Base-by-base conservation (phyloP, 2,329 filamentous ascomycete genomes). In the Trichophyton simii region DNA sequence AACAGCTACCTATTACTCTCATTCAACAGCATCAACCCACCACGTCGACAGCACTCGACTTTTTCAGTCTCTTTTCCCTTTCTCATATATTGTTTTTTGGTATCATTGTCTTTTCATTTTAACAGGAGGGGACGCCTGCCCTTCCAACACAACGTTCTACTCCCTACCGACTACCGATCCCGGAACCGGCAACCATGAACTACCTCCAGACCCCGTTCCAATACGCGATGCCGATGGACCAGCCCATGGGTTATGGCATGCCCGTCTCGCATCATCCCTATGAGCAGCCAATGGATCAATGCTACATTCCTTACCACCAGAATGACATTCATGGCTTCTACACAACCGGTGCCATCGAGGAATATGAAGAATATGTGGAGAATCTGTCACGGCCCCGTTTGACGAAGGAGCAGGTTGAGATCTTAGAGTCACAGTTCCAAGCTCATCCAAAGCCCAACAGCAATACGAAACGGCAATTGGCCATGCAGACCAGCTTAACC, bases 401-500 rank as follows among this genome's bases (percentile, higher is more conserved):
- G 66, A 80, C 78, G 63, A 79, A 79, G 64, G 78, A 80, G 62
- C 78, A 80, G 70, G 76, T 80, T 44, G 77, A 78, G 65, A 76
- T 76, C 3, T 67, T 80, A 28, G 78, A 80, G 66, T 71, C 73
- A 46, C 76, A 80, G 60, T 80, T 80, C 63, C 76, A 77, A 66
- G 73, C 76, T 41, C 77, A 79, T 63, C 77, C 77, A 41, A 80
- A 80, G 65, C 78, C 78, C 8, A 79, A 75, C 64, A 78, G 76
- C 66, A 77, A 77, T 63, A 71, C 76, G 55, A 80, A 80, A 69
- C 76, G 76, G 61, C 73, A 78, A 69, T 71, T 80, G 65, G 78
- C 78, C 1, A 69, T 75, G 61, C 75, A 77, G 64, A 79, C 78
- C 8, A 78, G 78, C 50, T 70, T 80, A 54, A 78, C 76, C 60